Base-by-base conservation (phyloP, 495 filamentous ascomycete species). In the Beverwykella pulmonaria region DNA sequence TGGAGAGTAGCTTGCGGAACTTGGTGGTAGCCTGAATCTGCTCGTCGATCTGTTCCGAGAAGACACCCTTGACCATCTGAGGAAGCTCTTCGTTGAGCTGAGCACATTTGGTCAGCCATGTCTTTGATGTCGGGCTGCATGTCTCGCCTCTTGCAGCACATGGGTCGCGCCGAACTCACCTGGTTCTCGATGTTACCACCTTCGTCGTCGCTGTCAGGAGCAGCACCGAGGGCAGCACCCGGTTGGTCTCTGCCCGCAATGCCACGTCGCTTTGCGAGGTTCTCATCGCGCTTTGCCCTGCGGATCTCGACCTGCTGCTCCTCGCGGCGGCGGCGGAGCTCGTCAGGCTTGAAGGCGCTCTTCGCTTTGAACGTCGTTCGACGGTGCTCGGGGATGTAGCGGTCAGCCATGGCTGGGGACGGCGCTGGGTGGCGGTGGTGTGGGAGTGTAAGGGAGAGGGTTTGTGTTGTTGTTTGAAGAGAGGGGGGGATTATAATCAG, bases 11-110 rank as follows among this genome's bases (percentile, higher is more conserved):
- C 80, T 99, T 99, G 65, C 95, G 83, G 83, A 99, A 99, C 78
- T 97, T 97, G 59, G 95, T 99, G 23, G 95, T 99, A n/a, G 95
- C 93, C 80, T 92, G 88, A 69, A 99, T 99, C 77, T 99, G 95
- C 53, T 89, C 85, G 72, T 99, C 95, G 79, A 99, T 97, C 78
- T 97, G 91, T 34, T 98, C 92, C 66, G 95, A 98, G 82, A 98
- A 97, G 72, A 98, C 95, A 62, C 95, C 95, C 69, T 89, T 83
- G 54, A 98, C 94, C 95, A 99, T 99, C 79, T 92, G 85, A 63
- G 95, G 95, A 72, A 99, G 91, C 74, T 98, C 94, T 78, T 97
- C 92, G 73, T 93, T 96, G 71, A 99, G 85, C 95, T 98, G 78
- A 54, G 75, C 61, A 48, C 19, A 27, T 22, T 34, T n/a, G 23